Evolutionary conservation across 1,139 yeast genomes (phyloP).

Genomic region (Eremothecium cymbalariae): DNA sequence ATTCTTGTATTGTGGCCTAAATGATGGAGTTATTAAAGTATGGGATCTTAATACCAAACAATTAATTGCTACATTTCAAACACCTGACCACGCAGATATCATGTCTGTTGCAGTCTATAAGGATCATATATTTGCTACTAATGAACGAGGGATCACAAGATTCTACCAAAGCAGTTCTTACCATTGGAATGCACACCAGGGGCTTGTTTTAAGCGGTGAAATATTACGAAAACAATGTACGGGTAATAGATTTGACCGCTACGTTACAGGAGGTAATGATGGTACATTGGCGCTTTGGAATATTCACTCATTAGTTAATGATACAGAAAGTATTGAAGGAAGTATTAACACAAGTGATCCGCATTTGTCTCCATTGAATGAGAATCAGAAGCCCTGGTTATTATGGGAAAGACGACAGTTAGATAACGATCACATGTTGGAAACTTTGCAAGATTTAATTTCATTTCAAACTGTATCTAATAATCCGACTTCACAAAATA

Average conservation of each 20-base stretch:
- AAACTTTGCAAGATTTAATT: constrained; percentile 53
- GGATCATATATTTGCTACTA: constrained; percentile 34
- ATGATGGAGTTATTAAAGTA: constrained; percentile 62
- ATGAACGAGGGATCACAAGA: constrained; percentile 44
- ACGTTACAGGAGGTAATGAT: constrained; percentile 55
- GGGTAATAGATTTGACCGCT: constrained; percentile 23
- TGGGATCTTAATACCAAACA: constrained; percentile 83
- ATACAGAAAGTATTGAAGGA: constrained; percentile 2
- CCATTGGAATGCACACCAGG: constrained; percentile 38
- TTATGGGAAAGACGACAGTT: constrained; percentile 9
- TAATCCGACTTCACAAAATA: constrained; percentile 45
- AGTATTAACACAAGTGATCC: constrained; percentile 9
- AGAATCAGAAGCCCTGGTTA: constrained; percentile 1
- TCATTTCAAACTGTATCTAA: constrained; percentile 73
- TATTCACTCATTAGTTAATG: constrained; percentile 27
- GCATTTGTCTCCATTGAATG: constrained; percentile 9
- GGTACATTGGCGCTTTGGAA: constrained; percentile 56
- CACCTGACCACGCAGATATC: constrained; percentile 41
- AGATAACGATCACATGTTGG: constrained; percentile 55
- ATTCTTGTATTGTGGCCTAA: constrained; percentile 70
- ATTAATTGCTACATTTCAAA: constrained; percentile 49
- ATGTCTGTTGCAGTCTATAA: constrained; percentile 43
- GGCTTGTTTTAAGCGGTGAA: constrained; percentile 33
- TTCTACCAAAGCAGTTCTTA: constrained; percentile 36
- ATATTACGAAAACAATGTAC: constrained; percentile 21